Conservation (phyloP, 2,329 filamentous ascomycete genomes). For the Septoria linicola region DNA sequence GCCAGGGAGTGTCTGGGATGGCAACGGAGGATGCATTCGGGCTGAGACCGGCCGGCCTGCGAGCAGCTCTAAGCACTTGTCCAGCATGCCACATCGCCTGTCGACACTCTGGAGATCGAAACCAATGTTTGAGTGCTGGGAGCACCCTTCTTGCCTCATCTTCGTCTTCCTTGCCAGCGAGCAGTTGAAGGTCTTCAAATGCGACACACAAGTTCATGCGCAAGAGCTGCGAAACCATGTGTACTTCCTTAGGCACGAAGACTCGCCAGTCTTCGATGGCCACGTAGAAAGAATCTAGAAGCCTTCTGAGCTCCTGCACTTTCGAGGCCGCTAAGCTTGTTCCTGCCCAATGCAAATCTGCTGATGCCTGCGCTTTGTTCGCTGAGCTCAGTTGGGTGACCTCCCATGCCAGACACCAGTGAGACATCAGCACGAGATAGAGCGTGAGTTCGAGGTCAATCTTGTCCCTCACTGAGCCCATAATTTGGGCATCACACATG, state of each 20-base stretch:
- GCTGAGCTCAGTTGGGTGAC: conserved; percentile 25
- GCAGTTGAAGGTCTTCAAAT: conserved; percentile 25
- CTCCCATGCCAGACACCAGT: conserved; percentile 24
- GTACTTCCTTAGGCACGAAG: conserved; percentile 25
- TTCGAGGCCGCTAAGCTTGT: conserved; percentile 24
- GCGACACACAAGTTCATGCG: conserved; percentile 27
- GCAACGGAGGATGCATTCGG: conserved; percentile 22
- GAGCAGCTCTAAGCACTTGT: conserved; percentile 25
- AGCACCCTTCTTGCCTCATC: conserved; percentile 25
- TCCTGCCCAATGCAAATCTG: conserved; percentile 22
- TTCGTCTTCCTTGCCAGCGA: conserved; percentile 27
- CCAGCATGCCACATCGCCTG: conserved; percentile 28
- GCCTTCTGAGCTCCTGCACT: conserved; percentile 17
- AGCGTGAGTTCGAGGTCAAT: conserved; percentile 25
- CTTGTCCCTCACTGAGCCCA: conserved; percentile 14
- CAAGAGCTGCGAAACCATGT: conserved; percentile 25
- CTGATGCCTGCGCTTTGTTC: conserved; percentile 25
- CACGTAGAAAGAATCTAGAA: conserved; percentile 24
- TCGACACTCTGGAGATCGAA: conserved; percentile 22
- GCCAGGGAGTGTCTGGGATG: conserved; percentile 24
- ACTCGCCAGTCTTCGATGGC: conserved; percentile 24
- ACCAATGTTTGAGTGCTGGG: conserved; percentile 26
- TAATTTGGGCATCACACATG: conserved; percentile 21
- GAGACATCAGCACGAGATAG: conserved; percentile 23
- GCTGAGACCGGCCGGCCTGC: conserved; percentile 21